Evolutionary conservation across 2,329 filamentous ascomycete genomes (phyloP).

Genomic region (Tolypocladium tropicale): DNA sequence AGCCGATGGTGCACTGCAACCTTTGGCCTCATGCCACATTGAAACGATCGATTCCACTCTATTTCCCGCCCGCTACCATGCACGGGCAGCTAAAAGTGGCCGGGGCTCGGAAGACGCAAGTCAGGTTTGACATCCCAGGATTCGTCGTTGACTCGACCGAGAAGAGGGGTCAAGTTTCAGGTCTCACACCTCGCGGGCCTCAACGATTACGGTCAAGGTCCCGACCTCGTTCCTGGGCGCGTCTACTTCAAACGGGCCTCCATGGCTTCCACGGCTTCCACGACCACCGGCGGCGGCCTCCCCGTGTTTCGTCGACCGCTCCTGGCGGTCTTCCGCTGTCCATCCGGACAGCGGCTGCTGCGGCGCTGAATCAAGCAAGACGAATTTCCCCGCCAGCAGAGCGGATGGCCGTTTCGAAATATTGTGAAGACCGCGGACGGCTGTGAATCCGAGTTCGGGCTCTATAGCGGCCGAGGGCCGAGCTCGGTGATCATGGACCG

Average conservation of each 20-base stretch:
- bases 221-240: background rate
- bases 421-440: background rate
- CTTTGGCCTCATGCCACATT: background rate
- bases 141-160: too few relatives aligned
- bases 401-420: background rate
- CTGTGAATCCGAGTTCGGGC: background rate
- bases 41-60: background rate
- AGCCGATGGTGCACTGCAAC: too few relatives aligned
- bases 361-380: background rate
- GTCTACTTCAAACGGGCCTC: background rate
- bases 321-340: background rate
- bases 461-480: too few relatives aligned
- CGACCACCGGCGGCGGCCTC: background rate
- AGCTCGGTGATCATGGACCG: too few relatives aligned
- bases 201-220: background rate
- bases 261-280: background rate
- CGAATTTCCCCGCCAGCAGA: background rate
- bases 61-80: background rate
- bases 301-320: background rate
- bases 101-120: too few relatives aligned
- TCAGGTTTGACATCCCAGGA: too few relatives aligned
- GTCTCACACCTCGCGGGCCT: too few relatives aligned
- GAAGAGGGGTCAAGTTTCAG: too few relatives aligned
- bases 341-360: too few relatives aligned
- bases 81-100: too few relatives aligned